Evolutionary conservation across 73 alveolate species (phyloP), one percentile per base, ranked within the genome.

Genomic region (Tetrahymena elliotti): DNA sequence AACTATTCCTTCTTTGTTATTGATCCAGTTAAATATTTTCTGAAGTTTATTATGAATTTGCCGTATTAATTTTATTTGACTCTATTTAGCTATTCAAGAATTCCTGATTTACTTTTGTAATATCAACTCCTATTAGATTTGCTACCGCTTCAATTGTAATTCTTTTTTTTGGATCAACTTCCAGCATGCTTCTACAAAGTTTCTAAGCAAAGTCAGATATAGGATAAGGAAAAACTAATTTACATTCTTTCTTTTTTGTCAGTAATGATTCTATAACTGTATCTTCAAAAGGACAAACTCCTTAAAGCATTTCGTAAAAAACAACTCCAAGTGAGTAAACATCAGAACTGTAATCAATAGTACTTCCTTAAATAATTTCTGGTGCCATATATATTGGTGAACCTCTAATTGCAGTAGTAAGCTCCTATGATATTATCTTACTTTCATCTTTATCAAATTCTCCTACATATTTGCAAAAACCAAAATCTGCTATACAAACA

Each of bases 361-460:
- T 88, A 35, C 96, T 92, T 11, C 96, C 96, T 93, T 54, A 53
- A 39, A 95, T 39, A 10, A 95, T 96, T 38, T 95, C 97, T 6
- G 97, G 97, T 38, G 97, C 97, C 96, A 95, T 95, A 93, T 95
- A 95, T 16, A 95, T 94, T 47, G 97, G 95, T 18, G 97, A 94
- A 5, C 97, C 97, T 37, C 93, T 96, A 83, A 93, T 84, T 33
- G 97, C 93, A 40, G 68, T 35, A n/a, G 95, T 88, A 2, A 94
- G 93, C 38, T 94, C 96, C 36, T 68, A n/a, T 68, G 88, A 68
- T n/a, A 68, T 68, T 68, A 68, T 68, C n/a, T 68, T 68, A 68
- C 20, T 18, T 24, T 68, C 88, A 68, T 68, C 88, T 31, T 68
- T 68, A 47, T 94, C 84, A 9, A 37, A 40, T 27, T 94, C 84